These are phyloP conservation scores for Nannochloris sp. DNA, from an alignment of 139 green algal species.

Conservation along the genomic window DNA sequence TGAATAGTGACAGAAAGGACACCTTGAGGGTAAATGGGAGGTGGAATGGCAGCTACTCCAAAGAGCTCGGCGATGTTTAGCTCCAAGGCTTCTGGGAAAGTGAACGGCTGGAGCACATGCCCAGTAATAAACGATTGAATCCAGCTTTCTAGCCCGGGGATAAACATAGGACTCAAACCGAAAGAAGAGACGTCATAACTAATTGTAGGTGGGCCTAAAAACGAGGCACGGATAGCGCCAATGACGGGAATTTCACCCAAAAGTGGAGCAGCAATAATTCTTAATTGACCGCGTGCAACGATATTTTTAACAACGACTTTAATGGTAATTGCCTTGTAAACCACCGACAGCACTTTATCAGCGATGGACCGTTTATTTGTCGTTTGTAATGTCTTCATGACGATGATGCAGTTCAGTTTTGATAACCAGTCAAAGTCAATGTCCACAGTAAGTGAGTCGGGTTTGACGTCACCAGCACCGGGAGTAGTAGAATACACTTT, in stretches of 20 bases:
- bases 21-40: constrained; percentile 10
- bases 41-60: neutral
- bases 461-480: neutral
- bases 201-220: neutral
- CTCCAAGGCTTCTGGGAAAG: constrained; percentile 15
- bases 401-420: constrained; percentile 19
- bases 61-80: constrained; percentile 1
- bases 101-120: constrained; percentile 18
- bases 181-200: neutral
- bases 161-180: constrained; percentile 11
- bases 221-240: constrained; percentile 8
- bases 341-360: neutral
- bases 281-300: constrained; percentile 10
- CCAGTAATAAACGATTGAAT: constrained; percentile 18
- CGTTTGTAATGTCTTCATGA: constrained; percentile 9
- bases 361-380: neutral
- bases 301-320: constrained; percentile 21
- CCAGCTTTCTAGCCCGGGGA: constrained; percentile 20
- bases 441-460: constrained; percentile 1
- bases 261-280: constrained; percentile 14
- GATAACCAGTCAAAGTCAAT: constrained; percentile 13
- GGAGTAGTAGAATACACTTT: neutral
- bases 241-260: constrained; percentile 23
- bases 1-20: constrained; percentile 20
- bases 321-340: constrained; percentile 2